A percentile compares a stretch with the other conserved stretches of the same genome.
Conservation (phyloP, 2,329 filamentous ascomycete species). For the Bimuria novae-zelandiae region DNA sequence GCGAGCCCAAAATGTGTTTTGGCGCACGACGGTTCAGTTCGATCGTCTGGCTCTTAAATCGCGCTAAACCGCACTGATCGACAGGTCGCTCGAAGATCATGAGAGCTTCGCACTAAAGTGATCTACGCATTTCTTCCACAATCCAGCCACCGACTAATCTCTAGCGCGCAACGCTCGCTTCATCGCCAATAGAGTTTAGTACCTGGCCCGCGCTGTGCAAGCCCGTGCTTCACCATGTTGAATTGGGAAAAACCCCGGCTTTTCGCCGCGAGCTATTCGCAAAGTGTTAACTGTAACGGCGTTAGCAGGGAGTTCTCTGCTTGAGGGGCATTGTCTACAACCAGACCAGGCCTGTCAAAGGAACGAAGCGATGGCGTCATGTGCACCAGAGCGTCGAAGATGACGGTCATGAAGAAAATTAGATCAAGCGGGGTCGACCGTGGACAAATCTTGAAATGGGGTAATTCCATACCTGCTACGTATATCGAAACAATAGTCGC, state of each 20-base stretch:
- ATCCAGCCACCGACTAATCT: not conserved
- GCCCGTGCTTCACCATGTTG: conserved; percentile 1
- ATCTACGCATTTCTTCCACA: conserved; percentile 2
- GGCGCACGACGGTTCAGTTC: not conserved
- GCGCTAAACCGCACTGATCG: conserved; percentile 1
- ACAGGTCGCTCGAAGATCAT: conserved; percentile 9
- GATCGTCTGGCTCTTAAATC: not conserved
- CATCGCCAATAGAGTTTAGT: conserved; percentile 4
- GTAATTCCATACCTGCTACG: not conserved
- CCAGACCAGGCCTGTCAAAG: not conserved
- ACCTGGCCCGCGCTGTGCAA: conserved; percentile 2
- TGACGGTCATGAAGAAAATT: not conserved
- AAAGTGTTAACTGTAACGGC: not conserved
- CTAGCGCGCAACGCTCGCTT: not conserved
- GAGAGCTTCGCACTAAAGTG: not conserved
- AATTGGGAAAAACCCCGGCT: not conserved
- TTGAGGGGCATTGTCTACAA: not conserved
- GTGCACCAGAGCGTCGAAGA: not conserved
- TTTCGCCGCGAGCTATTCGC: not conserved
- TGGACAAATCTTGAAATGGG: not conserved
- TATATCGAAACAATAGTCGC: not conserved
- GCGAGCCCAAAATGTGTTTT: not conserved
- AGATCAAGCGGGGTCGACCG: not conserved
- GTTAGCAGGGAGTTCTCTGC: not conserved
- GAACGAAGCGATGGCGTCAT: conserved; percentile 6